These are phyloP conservation scores for Psilocybe cubensis DNA, from an alignment of 768 basidiomycete species.

Conservation along the genomic window DNA sequence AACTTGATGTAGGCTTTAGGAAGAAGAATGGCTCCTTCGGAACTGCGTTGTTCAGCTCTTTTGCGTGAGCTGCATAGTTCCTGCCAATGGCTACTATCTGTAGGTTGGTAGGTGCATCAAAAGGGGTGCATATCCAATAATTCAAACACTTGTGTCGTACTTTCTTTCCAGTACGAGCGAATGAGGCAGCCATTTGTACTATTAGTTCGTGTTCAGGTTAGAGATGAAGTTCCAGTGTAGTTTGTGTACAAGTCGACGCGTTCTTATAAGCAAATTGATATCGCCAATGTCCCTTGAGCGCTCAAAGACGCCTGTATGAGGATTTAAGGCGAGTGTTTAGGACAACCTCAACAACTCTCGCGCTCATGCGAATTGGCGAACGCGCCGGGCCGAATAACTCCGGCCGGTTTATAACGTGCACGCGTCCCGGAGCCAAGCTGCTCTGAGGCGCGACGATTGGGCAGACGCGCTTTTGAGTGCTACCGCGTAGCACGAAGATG, in stretches of 20 bases:
- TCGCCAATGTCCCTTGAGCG: background rate
- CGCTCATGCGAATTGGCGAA: background rate
- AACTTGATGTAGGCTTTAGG: slow-evolving; percentile 94
- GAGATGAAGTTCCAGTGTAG: background rate
- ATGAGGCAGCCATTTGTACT: slow-evolving; percentile 31
- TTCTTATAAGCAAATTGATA: background rate
- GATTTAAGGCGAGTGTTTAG: background rate
- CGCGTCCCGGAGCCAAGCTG: background rate
- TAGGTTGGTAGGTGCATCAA: background rate
- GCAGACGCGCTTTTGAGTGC: background rate
- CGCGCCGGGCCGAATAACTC: background rate
- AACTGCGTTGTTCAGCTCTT: slow-evolving; percentile 86
- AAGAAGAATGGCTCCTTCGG: slow-evolving; percentile 99
- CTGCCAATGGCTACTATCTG: slow-evolving; percentile 96
- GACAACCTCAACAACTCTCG: background rate
- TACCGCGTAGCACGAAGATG: too few relatives aligned
- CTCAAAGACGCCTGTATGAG: background rate
- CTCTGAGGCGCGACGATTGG: background rate
- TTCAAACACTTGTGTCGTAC: slow-evolving; percentile 15
- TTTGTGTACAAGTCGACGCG: background rate
- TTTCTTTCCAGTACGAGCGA: slow-evolving; percentile 42
- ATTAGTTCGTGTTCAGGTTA: background rate
- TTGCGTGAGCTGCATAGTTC: slow-evolving; percentile 91
- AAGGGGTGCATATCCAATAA: background rate
- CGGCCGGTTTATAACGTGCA: too few relatives aligned